Evolutionary conservation across 345 rosid species (phyloP), one percentile per base, ranked within the genome.

Genomic region (Populus davidiana): DNA sequence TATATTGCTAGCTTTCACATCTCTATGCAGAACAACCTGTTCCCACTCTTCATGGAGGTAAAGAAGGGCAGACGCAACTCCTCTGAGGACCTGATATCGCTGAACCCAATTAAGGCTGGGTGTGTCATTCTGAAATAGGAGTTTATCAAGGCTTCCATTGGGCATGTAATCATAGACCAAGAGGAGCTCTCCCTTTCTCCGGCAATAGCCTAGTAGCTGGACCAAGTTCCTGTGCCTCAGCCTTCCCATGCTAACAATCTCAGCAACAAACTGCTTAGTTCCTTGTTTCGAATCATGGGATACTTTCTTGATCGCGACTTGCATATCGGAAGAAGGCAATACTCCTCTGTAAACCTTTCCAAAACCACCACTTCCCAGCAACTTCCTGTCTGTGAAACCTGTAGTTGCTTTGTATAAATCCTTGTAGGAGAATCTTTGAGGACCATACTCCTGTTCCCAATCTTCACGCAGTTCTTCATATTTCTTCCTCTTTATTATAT

Each of bases 381-480:
- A 17, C 2, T 73, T 35, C 2, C 2, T 61, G 23, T 39, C 56
- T 2, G 39, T 25, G 21, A 73, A 73, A 5, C 54, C 76, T 38
- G 39, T 73, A 1, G 76, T 73, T 59, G 76, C 76, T 61, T 61
- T 64, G 38, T 63, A 64, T 11, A 74, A 69, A 64, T 74, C 61
- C 56, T n/a, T 74, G 59, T 74, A 74, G 33, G 70, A 74, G 54
- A 74, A 64, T 44, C 77, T 64, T 65, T 74, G 77, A 62, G 77
- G 77, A 31, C 70, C 63, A 47, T 74, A 43, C 44, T 44, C 70
- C 35, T 21, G 39, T 8, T 74, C 70, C 70, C 70, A 74, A 21
- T 74, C 77, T 64, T 64, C 70, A 1, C 29, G 25, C 29, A 64
- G 31, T 65, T 63, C 77, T 44, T 65, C 70, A 44, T 43, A 74